phyloP scores from a whole-genome alignment of 2,329 filamentous ascomycete species.

The Trichophyton rubrum region DNA sequence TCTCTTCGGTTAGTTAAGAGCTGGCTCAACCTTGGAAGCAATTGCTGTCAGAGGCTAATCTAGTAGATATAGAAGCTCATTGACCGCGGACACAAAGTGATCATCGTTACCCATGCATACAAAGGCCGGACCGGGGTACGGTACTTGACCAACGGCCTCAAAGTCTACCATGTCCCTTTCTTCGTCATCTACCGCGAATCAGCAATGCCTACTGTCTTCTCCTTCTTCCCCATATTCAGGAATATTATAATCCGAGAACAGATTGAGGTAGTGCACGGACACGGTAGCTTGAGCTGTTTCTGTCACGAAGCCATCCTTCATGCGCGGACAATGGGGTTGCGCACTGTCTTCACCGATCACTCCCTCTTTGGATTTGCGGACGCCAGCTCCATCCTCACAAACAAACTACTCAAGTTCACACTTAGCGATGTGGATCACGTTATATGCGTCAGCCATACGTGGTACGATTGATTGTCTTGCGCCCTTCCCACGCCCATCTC shows the following conservation, averaged over 20 bases:
- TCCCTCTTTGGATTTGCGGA: slow-evolving; percentile 96
- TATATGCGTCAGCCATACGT: slow-evolving; percentile 96
- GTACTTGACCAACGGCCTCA: slow-evolving; percentile 93
- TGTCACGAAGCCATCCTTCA: slow-evolving; percentile 93
- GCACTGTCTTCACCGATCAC: slow-evolving; percentile 95
- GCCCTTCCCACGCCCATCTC: neutral
- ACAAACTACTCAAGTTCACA: slow-evolving; percentile 92
- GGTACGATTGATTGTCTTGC: slow-evolving; percentile 41
- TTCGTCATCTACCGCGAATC: slow-evolving; percentile 88
- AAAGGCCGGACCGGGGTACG: slow-evolving; percentile 80
- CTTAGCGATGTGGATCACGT: slow-evolving; percentile 96
- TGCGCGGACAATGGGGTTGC: slow-evolving; percentile 86
- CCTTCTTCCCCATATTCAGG: slow-evolving; percentile 93
- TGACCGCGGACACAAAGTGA: slow-evolving; percentile 93
- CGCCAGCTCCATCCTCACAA: slow-evolving; percentile 86
- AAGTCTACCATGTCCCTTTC: slow-evolving; percentile 96
- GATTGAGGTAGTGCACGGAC: slow-evolving; percentile 97
- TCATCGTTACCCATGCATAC: slow-evolving; percentile 94
- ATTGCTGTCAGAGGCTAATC: neutral
- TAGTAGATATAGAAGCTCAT: slow-evolving; percentile 58
- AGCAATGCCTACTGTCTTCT: slow-evolving; percentile 94
- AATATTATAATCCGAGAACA: slow-evolving; percentile 90
- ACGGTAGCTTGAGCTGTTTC: slow-evolving; percentile 81
- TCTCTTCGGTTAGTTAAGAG: slow-evolving; percentile 51
- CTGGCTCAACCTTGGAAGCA: neutral